phyloP scores from a whole-genome alignment of 257 asterid species.

The Solanum piurae region DNA sequence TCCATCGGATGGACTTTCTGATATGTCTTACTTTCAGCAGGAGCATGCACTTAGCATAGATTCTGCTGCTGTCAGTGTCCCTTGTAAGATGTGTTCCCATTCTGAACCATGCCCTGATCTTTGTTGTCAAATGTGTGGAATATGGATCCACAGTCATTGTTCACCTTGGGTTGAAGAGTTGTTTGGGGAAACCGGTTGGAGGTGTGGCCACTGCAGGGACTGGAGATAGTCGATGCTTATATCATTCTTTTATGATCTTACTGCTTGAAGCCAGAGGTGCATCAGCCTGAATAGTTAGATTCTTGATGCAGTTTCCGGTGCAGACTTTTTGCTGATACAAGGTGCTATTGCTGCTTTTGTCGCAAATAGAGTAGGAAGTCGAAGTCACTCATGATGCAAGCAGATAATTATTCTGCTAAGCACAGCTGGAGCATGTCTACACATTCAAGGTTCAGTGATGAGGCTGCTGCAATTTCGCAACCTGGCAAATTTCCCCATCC shows the following conservation, averaged over 20 bases:
- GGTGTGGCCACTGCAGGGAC: constrained; percentile 70
- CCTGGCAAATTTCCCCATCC: background rate
- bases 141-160: constrained; percentile 52
- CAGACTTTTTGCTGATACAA: background rate
- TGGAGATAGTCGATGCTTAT: constrained; percentile 24
- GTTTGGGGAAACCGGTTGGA: constrained; percentile 38
- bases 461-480: background rate
- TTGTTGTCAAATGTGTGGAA: constrained; percentile 44
- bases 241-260: background rate
- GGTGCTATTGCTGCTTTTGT: background rate
- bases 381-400: background rate
- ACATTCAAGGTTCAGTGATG: background rate
- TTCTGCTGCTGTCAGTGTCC: constrained; percentile 4
- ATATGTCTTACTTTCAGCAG: constrained; percentile 18
- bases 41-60: constrained; percentile 20
- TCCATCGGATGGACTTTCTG: constrained; percentile 21
- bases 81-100: constrained; percentile 42
- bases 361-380: background rate
- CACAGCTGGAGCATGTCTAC: background rate
- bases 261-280: background rate
- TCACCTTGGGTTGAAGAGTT: constrained; percentile 63
- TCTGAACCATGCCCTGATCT: constrained; percentile 43
- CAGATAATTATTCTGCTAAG: background rate
- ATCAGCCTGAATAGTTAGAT: background rate
- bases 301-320: background rate